Percentiles rank a stretch among this genome's conserved stretches.
Evolutionary conservation across 495 filamentous ascomycete genomes (phyloP).

Genomic region (Margaritispora aquatica): DNA sequence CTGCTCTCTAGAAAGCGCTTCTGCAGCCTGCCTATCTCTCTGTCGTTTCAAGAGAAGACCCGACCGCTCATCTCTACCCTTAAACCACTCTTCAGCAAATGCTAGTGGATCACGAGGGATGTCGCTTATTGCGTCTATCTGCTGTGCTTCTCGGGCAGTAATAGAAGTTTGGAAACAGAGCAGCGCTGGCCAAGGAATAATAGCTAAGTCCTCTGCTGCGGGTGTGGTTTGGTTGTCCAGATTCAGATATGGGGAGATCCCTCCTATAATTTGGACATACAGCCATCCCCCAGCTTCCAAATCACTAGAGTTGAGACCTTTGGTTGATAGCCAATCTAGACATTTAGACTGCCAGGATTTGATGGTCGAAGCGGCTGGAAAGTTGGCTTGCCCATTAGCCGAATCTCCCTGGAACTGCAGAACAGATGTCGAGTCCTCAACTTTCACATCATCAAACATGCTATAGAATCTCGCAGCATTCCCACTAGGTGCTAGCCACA

Average conservation of each 20-base stretch:
- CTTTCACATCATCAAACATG: slow-evolving; percentile 1
- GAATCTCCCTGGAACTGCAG: slow-evolving; percentile 4
- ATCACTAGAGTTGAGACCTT: slow-evolving; percentile 14
- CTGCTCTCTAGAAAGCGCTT: slow-evolving; percentile 27
- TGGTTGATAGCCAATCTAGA: slow-evolving; percentile 21
- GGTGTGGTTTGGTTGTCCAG: slow-evolving; percentile 8
- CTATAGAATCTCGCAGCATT: slow-evolving; percentile 34
- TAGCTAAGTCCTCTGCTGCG: slow-evolving; percentile 11
- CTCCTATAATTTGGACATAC: slow-evolving; percentile 19
- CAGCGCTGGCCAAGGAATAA: slow-evolving; percentile 38
- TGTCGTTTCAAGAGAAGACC: slow-evolving; percentile 38
- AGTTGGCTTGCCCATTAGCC: neutral
- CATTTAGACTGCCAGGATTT: slow-evolving; percentile 23
- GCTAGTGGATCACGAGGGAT: slow-evolving; percentile 50
- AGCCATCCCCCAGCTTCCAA: slow-evolving; percentile 22
- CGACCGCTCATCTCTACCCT: slow-evolving; percentile 40
- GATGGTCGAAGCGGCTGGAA: slow-evolving; percentile 8
- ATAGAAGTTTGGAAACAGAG: slow-evolving; percentile 36
- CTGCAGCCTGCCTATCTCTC: slow-evolving; percentile 44
- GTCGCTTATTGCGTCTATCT: neutral
- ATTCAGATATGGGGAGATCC: slow-evolving; percentile 15
- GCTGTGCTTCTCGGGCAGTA: neutral
- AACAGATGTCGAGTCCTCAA: neutral
- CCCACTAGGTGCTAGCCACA: slow-evolving; percentile 48
- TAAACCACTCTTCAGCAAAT: slow-evolving; percentile 65